Base-by-base conservation (phyloP, 2,329 filamentous ascomycete genomes). In the Calonectria pauciramosa region DNA sequence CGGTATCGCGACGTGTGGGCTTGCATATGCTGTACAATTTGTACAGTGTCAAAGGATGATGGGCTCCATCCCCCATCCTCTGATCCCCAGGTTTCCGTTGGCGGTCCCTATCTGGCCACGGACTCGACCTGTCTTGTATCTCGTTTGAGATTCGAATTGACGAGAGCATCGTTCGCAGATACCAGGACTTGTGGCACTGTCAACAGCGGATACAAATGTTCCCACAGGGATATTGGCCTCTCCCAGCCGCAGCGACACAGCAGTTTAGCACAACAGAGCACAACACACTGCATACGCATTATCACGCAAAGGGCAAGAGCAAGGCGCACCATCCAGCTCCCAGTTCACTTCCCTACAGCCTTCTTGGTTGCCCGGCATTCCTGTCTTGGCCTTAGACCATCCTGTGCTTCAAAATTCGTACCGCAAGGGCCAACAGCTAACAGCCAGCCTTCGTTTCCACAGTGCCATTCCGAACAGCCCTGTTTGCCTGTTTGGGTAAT, bases 61-160 rank as follows among this genome's bases (percentile, higher is more conserved):
- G 49, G 16, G 51, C 34, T 51, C 30, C 63, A 60, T 66, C 51
- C 60, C 44, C 44, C 32, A 64, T 60, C 28, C 16, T 20, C 16
- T 28, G 18, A 38, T 51, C 54, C 26, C 54, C n/a, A 51, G 30
- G 54, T n/a, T 56, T 70, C 51, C 70, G 47, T 65, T 41, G 47
- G 47, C 56, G 34, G 44, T 36, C 20, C 38, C 14, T 38, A 49
- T 69, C 66, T 41, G 23, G 44, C 59, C 36, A 32, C 28, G 23
- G 32, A 20, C 32, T 65, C 64, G 56, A 54, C 54, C 47, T 65
- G 66, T 69, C 71, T 73, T 49, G 59, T 49, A 64, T 69, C 66
- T 66, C 66, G 66, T 59, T 59, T 66, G 59, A 60, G 36, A 38
- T 66, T 64, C 49, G 23, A 56, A 49, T 69, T 69, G 56, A 72